Conservation (phyloP, 352 stramenopile genomes). For the Globisporangium cystogenes region DNA sequence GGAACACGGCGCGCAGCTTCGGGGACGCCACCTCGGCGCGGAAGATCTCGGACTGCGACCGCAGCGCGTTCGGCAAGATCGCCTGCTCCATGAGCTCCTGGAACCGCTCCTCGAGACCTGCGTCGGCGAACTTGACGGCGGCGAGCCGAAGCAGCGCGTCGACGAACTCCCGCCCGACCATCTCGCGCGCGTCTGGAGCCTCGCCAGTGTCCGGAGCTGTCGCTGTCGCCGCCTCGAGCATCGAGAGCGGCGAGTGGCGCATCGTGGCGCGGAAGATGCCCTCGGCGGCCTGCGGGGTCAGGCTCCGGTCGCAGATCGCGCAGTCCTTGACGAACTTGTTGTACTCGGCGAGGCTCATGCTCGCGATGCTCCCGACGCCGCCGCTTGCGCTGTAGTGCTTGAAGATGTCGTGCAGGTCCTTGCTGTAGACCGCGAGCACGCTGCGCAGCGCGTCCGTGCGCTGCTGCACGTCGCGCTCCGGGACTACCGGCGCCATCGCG, state of each 20-base stretch:
- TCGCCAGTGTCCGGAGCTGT: neutral
- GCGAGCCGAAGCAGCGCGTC: constrained; percentile 56
- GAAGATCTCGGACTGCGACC: constrained; percentile 71
- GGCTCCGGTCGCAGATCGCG: constrained; percentile 33
- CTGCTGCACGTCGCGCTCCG: constrained; percentile 52
- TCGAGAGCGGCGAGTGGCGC: constrained; percentile 15
- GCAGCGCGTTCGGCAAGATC: constrained; percentile 60
- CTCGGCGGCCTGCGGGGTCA: constrained; percentile 38
- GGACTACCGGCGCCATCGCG: constrained; percentile 30
- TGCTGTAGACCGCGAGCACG: constrained; percentile 54
- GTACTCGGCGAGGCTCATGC: constrained; percentile 69
- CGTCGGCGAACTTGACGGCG: constrained; percentile 33
- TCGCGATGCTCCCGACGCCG: constrained; percentile 54
- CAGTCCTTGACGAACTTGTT: constrained; percentile 75
- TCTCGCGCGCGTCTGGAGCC: constrained; percentile 39
- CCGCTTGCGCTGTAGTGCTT: constrained; percentile 76
- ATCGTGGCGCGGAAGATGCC: constrained; percentile 30
- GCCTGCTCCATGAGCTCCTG: constrained; percentile 61
- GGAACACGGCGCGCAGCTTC: constrained; percentile 69
- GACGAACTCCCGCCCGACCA: constrained; percentile 60
- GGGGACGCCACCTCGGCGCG: constrained; percentile 57
- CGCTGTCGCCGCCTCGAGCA: neutral
- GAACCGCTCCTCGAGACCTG: constrained; percentile 54
- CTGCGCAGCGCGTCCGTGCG: constrained; percentile 44
- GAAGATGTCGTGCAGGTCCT: constrained; percentile 79